Evolutionary conservation across 2,329 filamentous ascomycete genomes (phyloP).

Genomic region (Colletotrichum eleusines): DNA sequence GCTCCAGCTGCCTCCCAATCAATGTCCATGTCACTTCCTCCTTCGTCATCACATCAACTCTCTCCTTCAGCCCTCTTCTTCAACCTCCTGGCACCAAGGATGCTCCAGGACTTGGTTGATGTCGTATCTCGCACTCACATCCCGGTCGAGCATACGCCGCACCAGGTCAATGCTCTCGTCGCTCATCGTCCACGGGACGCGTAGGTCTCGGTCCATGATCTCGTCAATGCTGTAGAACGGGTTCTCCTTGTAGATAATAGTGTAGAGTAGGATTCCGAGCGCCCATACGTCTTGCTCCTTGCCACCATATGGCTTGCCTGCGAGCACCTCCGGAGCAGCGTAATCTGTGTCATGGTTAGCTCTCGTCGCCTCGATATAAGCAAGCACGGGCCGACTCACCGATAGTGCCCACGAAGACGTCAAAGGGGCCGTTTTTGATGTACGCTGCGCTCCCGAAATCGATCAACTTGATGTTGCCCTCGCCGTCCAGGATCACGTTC

Average conservation of each 20-base stretch:
- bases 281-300: conserved; percentile 99
- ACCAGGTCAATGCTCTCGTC: conserved; percentile 95
- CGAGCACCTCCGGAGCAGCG: conserved; percentile 96
- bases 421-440: conserved; percentile 97
- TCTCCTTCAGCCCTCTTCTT: conserved; percentile 37
- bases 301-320: conserved; percentile 90
- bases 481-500: conserved; percentile 95
- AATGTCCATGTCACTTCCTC: conserved; percentile 11
- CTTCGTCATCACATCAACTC: conserved; percentile 24
- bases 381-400: conserved; percentile 68
- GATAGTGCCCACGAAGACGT: conserved; percentile 98
- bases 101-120: conserved; percentile 91
- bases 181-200: conserved; percentile 89
- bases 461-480: conserved; percentile 95
- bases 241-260: conserved; percentile 99
- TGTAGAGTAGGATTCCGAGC: conserved; percentile 95
- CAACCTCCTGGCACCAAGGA: conserved; percentile 73
- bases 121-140: conserved; percentile 84
- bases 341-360: conserved; percentile 74
- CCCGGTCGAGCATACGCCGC: conserved; percentile 89
- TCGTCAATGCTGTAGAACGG: conserved; percentile 99
- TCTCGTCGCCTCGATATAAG: too few species aligned
- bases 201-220: conserved; percentile 96
- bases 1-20: not conserved
- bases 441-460: conserved; percentile 99